Evolutionary conservation across 1,284 basidiomycete genomes (phyloP).

Genomic region (Ceraceosorus guamensis): DNA sequence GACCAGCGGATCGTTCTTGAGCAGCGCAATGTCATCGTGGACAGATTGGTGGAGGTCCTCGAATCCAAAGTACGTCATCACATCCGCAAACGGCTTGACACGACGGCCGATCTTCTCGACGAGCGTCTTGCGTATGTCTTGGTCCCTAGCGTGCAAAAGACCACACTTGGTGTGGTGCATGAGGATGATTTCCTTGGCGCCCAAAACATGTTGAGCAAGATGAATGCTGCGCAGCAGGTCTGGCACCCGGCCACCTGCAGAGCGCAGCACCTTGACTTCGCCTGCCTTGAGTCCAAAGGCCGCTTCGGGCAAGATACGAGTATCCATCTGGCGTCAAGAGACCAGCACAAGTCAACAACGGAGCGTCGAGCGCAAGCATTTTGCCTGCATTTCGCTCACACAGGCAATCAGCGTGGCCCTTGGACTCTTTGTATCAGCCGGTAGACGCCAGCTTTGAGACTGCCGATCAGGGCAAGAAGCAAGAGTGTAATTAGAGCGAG

Average conservation of each 20-base stretch:
- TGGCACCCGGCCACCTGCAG: not conserved
- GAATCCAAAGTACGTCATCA: not conserved
- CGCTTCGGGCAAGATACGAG: not conserved
- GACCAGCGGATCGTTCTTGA: not conserved
- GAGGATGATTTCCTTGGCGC: not conserved
- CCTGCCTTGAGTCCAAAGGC: not conserved
- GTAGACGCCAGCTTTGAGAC: too few relatives aligned
- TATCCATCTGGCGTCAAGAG: not conserved
- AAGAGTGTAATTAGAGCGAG: too few relatives aligned
- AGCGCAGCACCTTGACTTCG: not conserved
- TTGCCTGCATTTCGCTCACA: too few relatives aligned
- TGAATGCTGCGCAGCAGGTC: not conserved
- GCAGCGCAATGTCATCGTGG: not conserved
- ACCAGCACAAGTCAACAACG: too few relatives aligned
- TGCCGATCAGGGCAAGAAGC: too few relatives aligned
- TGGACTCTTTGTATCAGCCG: too few relatives aligned
- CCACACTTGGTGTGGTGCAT: conserved; percentile 1
- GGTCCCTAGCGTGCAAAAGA: not conserved
- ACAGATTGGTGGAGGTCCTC: not conserved
- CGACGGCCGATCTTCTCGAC: too few relatives aligned
- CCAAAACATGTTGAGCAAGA: not conserved
- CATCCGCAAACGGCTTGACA: not conserved
- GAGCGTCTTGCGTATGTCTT: not conserved
- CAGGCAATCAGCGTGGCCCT: too few relatives aligned
- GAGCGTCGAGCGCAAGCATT: too few relatives aligned